phyloP scores from a whole-genome alignment of 2,329 filamentous ascomycete genomes.

The Xylariaceae sp. region DNA sequence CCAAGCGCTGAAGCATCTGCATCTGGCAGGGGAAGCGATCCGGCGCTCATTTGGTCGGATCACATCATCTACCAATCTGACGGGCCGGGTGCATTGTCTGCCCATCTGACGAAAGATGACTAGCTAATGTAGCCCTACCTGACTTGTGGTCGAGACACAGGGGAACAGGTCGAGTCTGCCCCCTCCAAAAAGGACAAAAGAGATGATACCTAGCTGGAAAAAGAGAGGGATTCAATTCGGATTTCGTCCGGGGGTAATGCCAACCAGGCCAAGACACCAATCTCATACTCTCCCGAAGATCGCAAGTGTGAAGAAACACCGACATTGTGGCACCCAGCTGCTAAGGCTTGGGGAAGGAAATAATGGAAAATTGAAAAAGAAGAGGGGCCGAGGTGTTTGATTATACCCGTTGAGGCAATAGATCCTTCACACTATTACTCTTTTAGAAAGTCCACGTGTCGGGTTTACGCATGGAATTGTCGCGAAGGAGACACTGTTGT shows the following conservation, averaged over 20 bases:
- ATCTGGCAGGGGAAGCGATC: constrained; percentile 8
- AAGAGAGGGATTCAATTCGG: neutral
- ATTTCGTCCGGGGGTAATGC: neutral
- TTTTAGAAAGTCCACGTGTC: constrained; percentile 26
- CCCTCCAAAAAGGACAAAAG: neutral
- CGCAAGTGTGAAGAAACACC: constrained; percentile 25
- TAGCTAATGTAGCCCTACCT: neutral
- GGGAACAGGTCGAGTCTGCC: too few species aligned
- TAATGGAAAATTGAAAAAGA: constrained; percentile 15
- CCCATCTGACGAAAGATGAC: neutral
- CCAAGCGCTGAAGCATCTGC: constrained; percentile 9
- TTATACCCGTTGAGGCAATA: constrained; percentile 21
- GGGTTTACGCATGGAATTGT: constrained; percentile 3
- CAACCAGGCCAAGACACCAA: constrained; percentile 19
- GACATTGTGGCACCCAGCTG: constrained; percentile 25
- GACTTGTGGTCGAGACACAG: neutral
- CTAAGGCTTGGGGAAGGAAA: constrained; percentile 12
- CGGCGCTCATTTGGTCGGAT: constrained; percentile 8
- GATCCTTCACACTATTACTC: constrained; percentile 12
- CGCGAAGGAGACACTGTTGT: neutral
- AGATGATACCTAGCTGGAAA: too few species aligned
- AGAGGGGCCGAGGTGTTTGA: constrained; percentile 12
- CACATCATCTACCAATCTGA: constrained; percentile 9
- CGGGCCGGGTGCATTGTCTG: neutral
- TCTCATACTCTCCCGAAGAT: constrained; percentile 29